phyloP scores from a whole-genome alignment of 495 filamentous ascomycete species.

The Physcia stellaris region DNA sequence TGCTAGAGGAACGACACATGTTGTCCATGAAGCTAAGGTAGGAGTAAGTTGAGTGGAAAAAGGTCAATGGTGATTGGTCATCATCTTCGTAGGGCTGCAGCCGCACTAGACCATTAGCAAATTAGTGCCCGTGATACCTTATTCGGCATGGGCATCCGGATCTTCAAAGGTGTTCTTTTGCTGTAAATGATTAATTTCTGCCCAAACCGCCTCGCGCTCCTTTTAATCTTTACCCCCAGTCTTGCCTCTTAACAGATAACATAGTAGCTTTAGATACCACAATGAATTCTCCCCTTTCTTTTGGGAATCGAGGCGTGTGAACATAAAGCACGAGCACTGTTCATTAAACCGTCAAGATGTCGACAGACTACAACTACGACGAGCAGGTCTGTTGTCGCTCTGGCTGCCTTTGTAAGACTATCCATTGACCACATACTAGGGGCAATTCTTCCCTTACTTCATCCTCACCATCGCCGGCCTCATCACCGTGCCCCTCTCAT shows the following conservation, averaged over 20 bases:
- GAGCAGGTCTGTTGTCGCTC: conserved; percentile 45
- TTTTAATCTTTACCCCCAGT: no score
- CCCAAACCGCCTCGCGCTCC: not conserved
- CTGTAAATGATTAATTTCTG: not conserved
- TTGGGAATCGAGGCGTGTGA: not conserved
- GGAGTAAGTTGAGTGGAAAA: no score
- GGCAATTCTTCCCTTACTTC: conserved; percentile 98
- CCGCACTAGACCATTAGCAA: no score
- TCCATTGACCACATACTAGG: conserved; percentile 34
- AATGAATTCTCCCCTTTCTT: not conserved
- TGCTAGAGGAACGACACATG: no score
- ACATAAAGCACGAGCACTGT: not conserved
- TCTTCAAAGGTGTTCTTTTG: not conserved
- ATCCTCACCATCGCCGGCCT: conserved; percentile 80
- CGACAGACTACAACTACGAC: conserved; percentile 96
- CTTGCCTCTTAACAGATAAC: no score
- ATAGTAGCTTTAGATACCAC: no score
- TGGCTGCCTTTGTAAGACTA: conserved; percentile 2
- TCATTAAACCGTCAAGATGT: conserved; percentile 45
- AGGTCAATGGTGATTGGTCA: no score
- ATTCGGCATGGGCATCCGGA: no score
- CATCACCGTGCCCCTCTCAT: conserved; percentile 83
- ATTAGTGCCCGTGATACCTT: no score
- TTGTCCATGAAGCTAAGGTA: no score
- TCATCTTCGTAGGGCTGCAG: no score